Base-by-base conservation (phyloP, 2,329 filamentous ascomycete genomes). In the Ciborinia camelliae region DNA sequence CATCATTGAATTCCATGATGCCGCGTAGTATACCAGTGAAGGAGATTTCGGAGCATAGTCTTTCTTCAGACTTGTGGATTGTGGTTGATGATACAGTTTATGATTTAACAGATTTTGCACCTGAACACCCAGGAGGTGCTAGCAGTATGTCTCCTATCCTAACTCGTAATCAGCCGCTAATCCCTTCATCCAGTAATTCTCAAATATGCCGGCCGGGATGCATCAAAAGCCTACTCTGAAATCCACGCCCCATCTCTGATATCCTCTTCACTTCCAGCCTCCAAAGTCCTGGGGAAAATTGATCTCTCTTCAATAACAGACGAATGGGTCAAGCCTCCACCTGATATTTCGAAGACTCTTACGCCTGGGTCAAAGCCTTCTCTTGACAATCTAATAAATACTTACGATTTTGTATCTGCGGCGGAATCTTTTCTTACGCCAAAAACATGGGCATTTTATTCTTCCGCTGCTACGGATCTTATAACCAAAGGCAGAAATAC, bases 361-460 rank as follows among this genome's bases (percentile, higher is more conserved):
- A 60, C 66, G 15, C 63, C 68, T 28, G 59, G 68, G 18, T 62
- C 64, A 12, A 75, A 73, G 66, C 70, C 74, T 8, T 80, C 82
- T 2, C 76, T 87, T 15, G 75, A 81, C n/a, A 81, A 79, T 14
- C 72, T 87, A 30, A 83, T 88, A 71, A 86, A 80, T 69, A 77
- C 82, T 8, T 79, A 86, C 67, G 87, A 90, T 75, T 89, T 89
- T 71, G 81, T 85, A 60, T 65, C 76, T 14, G 84, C 82, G 0
- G 86, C 87, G 4, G 79, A 81, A 20, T 77, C 78, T 32, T 82
- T 81, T 7, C 79, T 87, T 55, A 80, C 80, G 10, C 80, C 82
- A 28, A 90, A 90, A 71, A 84, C 86, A n/a, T 89, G 85, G 85
- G 87, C 87, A 0, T 90, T 89, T 71, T 84, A 87, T 72, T 88